Conservation (phyloP, 441 rosid genomes). For the Melastoma candidum region DNA sequence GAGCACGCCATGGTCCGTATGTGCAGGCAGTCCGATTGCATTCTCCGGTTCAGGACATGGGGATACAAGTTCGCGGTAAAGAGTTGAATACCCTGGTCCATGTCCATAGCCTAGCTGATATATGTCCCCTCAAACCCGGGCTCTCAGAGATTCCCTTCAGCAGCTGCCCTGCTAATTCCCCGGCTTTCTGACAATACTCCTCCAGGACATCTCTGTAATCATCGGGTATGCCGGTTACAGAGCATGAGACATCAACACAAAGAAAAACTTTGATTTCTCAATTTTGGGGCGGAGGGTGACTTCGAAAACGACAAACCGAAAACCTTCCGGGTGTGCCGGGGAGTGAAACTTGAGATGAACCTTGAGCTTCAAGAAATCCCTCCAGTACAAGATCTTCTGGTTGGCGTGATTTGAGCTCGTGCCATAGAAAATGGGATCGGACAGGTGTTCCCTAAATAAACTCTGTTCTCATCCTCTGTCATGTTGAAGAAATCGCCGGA, state of each 20-base stretch:
- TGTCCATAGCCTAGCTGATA: constrained; percentile 15
- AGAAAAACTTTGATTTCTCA: no score
- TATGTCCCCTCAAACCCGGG: constrained; percentile 23
- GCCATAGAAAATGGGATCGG: constrained; percentile 27
- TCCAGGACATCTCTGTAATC: constrained; percentile 15
- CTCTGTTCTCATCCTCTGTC: constrained; percentile 19
- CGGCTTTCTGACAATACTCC: constrained; percentile 22
- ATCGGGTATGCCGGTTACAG: no score
- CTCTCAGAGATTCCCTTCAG: constrained; percentile 30
- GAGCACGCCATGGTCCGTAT: constrained; percentile 43
- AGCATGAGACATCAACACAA: no score
- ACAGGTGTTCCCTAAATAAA: constrained; percentile 23
- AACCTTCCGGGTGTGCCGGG: constrained; percentile 29
- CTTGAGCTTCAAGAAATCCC: constrained; percentile 32
- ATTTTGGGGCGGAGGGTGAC: no score
- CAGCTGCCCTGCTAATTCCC: constrained; percentile 25
- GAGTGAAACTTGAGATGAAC: constrained; percentile 35
- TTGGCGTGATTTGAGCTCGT: constrained; percentile 27
- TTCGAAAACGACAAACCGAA: constrained; percentile 17
- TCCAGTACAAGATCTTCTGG: constrained; percentile 30
- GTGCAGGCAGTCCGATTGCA: constrained; percentile 38
- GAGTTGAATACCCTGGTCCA: constrained; percentile 20
- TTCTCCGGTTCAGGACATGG: constrained; percentile 37
- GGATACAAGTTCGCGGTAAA: constrained; percentile 33
- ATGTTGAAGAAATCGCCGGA: constrained; percentile 21